Conservation (phyloP, 2,329 filamentous ascomycete species). For the Calonectria henricotiae region DNA sequence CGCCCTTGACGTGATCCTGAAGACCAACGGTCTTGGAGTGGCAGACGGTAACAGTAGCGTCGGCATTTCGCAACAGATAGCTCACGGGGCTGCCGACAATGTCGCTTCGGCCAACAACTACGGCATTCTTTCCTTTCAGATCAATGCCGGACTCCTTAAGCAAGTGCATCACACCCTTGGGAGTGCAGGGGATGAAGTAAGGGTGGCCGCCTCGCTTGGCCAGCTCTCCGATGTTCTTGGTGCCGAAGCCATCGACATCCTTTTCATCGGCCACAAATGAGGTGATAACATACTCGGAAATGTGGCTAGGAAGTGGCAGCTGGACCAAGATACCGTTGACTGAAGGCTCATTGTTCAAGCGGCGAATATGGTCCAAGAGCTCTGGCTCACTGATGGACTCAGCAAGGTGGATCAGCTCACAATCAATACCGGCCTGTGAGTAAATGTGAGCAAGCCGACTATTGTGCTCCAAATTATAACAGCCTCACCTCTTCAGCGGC, state of each 20-base stretch:
- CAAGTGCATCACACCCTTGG: conserved; percentile 96
- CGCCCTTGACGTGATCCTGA: conserved; percentile 81
- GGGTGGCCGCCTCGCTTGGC: conserved; percentile 95
- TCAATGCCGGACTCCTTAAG: conserved; percentile 88
- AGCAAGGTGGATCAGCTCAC: conserved; percentile 87
- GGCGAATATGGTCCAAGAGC: conserved; percentile 85
- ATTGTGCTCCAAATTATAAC: conserved; percentile 12
- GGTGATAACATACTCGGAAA: conserved; percentile 92
- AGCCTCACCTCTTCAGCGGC: conserved; percentile 86
- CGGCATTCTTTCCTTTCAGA: conserved; percentile 90
- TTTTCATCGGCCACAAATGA: conserved; percentile 94
- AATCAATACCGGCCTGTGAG: conserved; percentile 87
- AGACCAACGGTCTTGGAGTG: conserved; percentile 89
- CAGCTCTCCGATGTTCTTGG: conserved; percentile 94
- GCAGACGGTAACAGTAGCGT: conserved; percentile 97
- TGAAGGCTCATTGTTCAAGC: conserved; percentile 87
- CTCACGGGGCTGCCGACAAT: conserved; percentile 98
- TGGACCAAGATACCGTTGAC: conserved; percentile 97
- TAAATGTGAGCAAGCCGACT: conserved; percentile 13
- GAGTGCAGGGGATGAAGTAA: conserved; percentile 94
- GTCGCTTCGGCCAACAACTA: conserved; percentile 94
- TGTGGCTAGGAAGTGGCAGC: conserved; percentile 88
- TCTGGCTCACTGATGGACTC: conserved; percentile 88
- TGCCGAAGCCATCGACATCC: conserved; percentile 97
- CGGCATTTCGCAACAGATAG: conserved; percentile 93